These are phyloP conservation scores for Boletus sp. DNA, from an alignment of 1,284 basidiomycete species.

Conservation along the genomic window DNA sequence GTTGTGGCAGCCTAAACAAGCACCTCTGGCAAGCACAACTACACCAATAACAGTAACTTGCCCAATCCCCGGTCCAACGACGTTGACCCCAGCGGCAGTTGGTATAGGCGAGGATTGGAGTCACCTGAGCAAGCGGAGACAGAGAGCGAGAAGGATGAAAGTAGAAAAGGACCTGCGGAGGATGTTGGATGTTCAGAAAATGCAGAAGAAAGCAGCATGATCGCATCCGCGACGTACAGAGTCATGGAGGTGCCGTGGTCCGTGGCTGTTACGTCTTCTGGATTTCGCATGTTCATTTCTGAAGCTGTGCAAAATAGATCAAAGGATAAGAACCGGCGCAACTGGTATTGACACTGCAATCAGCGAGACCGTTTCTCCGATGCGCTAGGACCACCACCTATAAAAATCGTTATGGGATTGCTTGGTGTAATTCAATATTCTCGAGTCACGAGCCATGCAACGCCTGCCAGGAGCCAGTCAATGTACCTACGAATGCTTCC, in stretches of 20 bases:
- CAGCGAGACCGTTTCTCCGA: too few relatives aligned
- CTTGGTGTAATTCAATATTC: too few relatives aligned
- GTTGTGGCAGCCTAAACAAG: constrained; percentile 43
- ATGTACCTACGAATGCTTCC: too few relatives aligned
- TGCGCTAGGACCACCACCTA: too few relatives aligned
- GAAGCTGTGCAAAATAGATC: background rate
- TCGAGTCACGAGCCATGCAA: too few relatives aligned
- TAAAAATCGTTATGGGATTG: too few relatives aligned
- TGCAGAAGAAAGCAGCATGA: constrained; percentile 11
- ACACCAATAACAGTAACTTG: background rate
- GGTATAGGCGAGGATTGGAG: constrained; percentile 57
- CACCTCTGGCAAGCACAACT: background rate
- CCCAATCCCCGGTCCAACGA: constrained; percentile 16
- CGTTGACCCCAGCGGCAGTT: constrained; percentile 41
- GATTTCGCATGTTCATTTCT: background rate
- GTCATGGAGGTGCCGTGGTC: background rate
- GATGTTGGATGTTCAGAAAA: constrained; percentile 35
- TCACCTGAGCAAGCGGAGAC: constrained; percentile 59
- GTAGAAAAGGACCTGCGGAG: constrained; percentile 40
- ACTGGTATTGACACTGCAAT: too few relatives aligned
- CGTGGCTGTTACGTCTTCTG: background rate
- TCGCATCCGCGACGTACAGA: background rate
- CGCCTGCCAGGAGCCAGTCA: too few relatives aligned
- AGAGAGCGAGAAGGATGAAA: constrained; percentile 45
- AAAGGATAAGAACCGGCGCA: background rate